Percentiles rank a stretch among this genome's conserved stretches.
These are phyloP conservation scores for Saccharomyces pastorianus DNA, from an alignment of 1,139 yeast species.

Conservation along the genomic window DNA sequence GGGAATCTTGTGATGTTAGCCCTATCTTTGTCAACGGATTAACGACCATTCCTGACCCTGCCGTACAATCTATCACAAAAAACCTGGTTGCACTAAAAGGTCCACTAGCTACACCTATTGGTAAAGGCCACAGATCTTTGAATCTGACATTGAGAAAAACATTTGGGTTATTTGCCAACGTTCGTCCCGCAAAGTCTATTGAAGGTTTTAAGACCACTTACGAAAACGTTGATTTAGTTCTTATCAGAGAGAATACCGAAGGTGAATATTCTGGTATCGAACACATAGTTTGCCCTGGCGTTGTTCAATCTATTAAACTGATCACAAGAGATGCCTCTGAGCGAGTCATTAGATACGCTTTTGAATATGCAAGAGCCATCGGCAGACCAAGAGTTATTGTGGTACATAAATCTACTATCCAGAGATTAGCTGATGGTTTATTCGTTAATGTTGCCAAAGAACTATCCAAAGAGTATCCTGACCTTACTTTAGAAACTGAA, in stretches of 20 bases:
- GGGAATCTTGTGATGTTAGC: slow-evolving; percentile 96
- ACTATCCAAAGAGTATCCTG: slow-evolving; percentile 86
- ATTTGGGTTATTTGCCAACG: slow-evolving; percentile 90
- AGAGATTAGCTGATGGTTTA: slow-evolving; percentile 96
- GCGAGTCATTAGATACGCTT: slow-evolving; percentile 92
- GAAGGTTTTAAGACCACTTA: slow-evolving; percentile 93
- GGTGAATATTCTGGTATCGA: slow-evolving; percentile 99
- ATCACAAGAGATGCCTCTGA: slow-evolving; percentile 95
- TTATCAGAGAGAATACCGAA: slow-evolving; percentile 98
- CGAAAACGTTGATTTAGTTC: slow-evolving; percentile 86
- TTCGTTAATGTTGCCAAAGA: slow-evolving; percentile 89
- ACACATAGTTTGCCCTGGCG: slow-evolving; percentile 97
- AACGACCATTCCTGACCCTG: slow-evolving; percentile 88
- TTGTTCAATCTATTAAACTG: slow-evolving; percentile 93
- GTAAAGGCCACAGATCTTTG: slow-evolving; percentile 96
- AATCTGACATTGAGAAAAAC: slow-evolving; percentile 96
- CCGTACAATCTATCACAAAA: slow-evolving; percentile 85
- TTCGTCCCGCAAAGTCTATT: slow-evolving; percentile 92
- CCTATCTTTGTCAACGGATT: slow-evolving; percentile 88
- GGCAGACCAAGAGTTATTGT: slow-evolving; percentile 85
- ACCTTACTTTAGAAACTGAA: slow-evolving; percentile 72
- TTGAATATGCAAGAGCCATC: slow-evolving; percentile 87
- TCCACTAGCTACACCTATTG: slow-evolving; percentile 96
- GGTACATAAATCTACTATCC: slow-evolving; percentile 96
- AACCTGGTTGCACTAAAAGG: slow-evolving; percentile 95